These are phyloP conservation scores for Colletotrichum coccodes DNA, from an alignment of 2,329 filamentous ascomycete species.

Conservation along the genomic window DNA sequence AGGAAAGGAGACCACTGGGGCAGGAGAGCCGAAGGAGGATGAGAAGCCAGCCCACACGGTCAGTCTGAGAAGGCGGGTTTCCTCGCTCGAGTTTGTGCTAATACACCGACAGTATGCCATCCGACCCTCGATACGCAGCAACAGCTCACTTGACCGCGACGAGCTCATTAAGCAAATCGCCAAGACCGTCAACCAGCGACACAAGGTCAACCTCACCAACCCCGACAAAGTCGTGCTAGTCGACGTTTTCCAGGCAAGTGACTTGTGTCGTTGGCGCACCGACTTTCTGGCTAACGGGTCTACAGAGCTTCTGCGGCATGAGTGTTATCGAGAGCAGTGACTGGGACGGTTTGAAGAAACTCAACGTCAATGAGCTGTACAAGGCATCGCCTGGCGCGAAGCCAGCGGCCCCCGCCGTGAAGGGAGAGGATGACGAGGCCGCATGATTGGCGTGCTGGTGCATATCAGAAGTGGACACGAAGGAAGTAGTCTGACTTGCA, in stretches of 20 bases:
- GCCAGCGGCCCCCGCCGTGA: background rate
- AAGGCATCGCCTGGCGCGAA: slow-evolving; percentile 39
- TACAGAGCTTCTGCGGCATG: slow-evolving; percentile 79
- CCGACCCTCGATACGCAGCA: slow-evolving; percentile 79
- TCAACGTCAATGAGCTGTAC: slow-evolving; percentile 82
- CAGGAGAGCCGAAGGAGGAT: slow-evolving; percentile 23
- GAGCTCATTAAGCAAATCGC: slow-evolving; percentile 79
- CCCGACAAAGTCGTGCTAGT: slow-evolving; percentile 84
- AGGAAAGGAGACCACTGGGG: background rate
- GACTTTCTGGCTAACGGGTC: slow-evolving; percentile 7
- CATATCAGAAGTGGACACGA: background rate
- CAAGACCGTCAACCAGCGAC: slow-evolving; percentile 69
- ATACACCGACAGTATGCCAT: slow-evolving; percentile 76
- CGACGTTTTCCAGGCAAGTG: slow-evolving; percentile 79
- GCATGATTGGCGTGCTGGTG: background rate
- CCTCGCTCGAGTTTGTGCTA: background rate
- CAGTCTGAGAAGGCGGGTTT: slow-evolving; percentile 39
- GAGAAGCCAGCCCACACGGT: slow-evolving; percentile 51
- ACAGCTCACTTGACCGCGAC: slow-evolving; percentile 74
- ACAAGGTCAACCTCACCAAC: slow-evolving; percentile 81
- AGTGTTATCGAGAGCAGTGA: slow-evolving; percentile 77
- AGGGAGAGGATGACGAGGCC: background rate
- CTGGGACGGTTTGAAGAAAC: slow-evolving; percentile 80
- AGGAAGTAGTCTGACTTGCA: background rate
- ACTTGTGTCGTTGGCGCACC: background rate